phyloP scores from a whole-genome alignment of 305 asterid species.

The Fraxinus floribunda region DNA sequence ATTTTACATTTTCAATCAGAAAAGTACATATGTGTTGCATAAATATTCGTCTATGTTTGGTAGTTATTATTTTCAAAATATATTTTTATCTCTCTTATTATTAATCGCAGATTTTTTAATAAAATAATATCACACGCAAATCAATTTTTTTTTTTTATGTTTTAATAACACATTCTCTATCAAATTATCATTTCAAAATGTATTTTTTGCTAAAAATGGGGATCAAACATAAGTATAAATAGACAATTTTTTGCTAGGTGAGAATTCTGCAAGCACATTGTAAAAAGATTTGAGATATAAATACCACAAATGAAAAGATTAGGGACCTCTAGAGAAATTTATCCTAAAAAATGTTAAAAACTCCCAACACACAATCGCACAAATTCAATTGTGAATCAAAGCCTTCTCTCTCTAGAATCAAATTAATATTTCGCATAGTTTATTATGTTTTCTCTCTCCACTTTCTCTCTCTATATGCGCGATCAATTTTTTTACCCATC shows the following conservation, averaged over 20 bases:
- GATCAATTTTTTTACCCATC: constrained; percentile 4
- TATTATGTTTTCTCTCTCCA: constrained; percentile 25
- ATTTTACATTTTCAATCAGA: not conserved
- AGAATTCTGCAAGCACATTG: not conserved
- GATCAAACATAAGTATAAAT: not conserved
- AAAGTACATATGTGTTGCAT: not conserved
- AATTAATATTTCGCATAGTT: constrained; percentile 36
- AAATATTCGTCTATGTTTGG: not conserved
- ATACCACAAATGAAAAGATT: not conserved
- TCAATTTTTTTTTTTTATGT: too few relatives aligned
- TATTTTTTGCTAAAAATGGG: not conserved
- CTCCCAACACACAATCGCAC: constrained; percentile 40
- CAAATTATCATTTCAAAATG: not conserved
- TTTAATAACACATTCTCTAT: too few relatives aligned
- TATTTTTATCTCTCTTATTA: too few relatives aligned
- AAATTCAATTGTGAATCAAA: constrained; percentile 57
- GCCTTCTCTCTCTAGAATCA: constrained; percentile 41
- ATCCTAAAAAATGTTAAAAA: constrained; percentile 14
- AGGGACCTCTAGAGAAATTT: not conserved
- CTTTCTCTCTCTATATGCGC: constrained; percentile 18
- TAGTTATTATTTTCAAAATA: not conserved
- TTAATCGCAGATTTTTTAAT: too few relatives aligned
- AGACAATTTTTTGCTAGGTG: not conserved
- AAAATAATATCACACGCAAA: too few relatives aligned
- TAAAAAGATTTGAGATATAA: not conserved